Conservation (phyloP, 768 basidiomycete species). For the Agrocybe chaxingu region DNA sequence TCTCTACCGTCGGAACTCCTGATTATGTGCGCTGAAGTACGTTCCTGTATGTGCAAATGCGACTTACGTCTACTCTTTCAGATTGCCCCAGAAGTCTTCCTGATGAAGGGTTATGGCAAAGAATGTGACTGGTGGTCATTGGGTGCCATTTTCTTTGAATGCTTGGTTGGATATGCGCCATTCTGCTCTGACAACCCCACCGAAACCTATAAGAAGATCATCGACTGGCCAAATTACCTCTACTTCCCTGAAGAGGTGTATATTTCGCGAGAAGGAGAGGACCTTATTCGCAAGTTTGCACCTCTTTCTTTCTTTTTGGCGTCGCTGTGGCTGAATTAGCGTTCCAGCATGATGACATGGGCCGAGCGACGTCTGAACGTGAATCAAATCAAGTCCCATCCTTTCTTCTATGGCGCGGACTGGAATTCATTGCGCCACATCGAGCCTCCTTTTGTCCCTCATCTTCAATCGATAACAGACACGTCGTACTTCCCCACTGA, state of each 20-base stretch:
- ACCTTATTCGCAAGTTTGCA: conserved; percentile 78
- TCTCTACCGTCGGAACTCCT: conserved; percentile 79
- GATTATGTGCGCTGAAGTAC: conserved; percentile 46
- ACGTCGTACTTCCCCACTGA: conserved; percentile 97
- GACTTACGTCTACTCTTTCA: conserved; percentile 39
- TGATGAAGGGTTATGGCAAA: conserved; percentile 96
- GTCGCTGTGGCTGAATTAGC: conserved; percentile 3
- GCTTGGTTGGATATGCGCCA: conserved; percentile 95
- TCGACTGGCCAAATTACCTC: conserved; percentile 91
- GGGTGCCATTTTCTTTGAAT: conserved; percentile 99
- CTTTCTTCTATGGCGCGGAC: conserved; percentile 94
- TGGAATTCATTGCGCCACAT: conserved; percentile 91
- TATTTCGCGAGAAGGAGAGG: conserved; percentile 88
- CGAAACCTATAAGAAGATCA: conserved; percentile 98
- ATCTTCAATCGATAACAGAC: conserved; percentile 87
- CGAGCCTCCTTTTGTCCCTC: conserved; percentile 94
- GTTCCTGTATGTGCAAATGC: background rate
- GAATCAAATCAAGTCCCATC: conserved; percentile 87
- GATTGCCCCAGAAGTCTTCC: conserved; percentile 97
- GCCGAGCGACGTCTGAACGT: conserved; percentile 70
- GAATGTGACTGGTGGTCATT: conserved; percentile 99
- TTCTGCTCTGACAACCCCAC: conserved; percentile 97
- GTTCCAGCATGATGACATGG: conserved; percentile 80
- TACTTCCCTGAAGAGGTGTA: conserved; percentile 95
- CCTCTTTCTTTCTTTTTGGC: background rate